Evolutionary conservation across 2,329 filamentous ascomycete species (phyloP).

Genomic region (Microcyclospora pomicola): DNA sequence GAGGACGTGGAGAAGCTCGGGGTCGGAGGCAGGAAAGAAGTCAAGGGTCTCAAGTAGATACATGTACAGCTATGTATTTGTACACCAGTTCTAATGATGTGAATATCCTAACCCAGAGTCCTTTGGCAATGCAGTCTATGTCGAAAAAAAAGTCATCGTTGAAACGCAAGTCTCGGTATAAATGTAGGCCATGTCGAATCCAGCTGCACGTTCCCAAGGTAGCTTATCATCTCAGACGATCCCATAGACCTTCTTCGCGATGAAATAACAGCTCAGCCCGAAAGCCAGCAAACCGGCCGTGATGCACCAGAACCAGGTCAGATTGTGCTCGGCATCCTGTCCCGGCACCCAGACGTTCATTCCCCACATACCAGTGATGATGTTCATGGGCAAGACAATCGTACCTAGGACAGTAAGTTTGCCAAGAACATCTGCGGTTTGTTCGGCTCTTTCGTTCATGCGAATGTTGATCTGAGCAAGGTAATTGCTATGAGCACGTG

Average conservation of each 20-base stretch:
- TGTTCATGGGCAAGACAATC: conserved; percentile 97
- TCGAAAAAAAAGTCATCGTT: no score
- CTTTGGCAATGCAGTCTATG: no score
- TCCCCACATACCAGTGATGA: conserved; percentile 95
- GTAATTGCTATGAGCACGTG: conserved; percentile 87
- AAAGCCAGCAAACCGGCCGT: conserved; percentile 67
- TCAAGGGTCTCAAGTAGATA: no score
- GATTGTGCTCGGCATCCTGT: conserved; percentile 59
- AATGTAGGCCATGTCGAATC: no score
- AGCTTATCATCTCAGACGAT: conserved; percentile 43
- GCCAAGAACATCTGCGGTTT: conserved; percentile 86
- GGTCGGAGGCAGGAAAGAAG: conserved; percentile 23
- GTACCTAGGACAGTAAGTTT: conserved; percentile 93
- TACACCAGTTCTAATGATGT: no score
- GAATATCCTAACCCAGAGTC: no score
- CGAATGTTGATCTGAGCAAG: conserved; percentile 98
- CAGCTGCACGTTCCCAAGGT: no score
- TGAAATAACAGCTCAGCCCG: conserved; percentile 63
- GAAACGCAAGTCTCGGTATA: no score
- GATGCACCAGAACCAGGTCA: conserved; percentile 39
- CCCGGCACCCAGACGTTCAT: conserved; percentile 86
- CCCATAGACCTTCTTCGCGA: conserved; percentile 71
- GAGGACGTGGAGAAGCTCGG: conserved; percentile 75
- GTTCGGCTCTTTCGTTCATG: conserved; percentile 95
- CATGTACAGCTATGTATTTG: no score